Evolutionary conservation across 1,284 basidiomycete genomes (phyloP).

Genomic region (Ceratobasidium sp.): DNA sequence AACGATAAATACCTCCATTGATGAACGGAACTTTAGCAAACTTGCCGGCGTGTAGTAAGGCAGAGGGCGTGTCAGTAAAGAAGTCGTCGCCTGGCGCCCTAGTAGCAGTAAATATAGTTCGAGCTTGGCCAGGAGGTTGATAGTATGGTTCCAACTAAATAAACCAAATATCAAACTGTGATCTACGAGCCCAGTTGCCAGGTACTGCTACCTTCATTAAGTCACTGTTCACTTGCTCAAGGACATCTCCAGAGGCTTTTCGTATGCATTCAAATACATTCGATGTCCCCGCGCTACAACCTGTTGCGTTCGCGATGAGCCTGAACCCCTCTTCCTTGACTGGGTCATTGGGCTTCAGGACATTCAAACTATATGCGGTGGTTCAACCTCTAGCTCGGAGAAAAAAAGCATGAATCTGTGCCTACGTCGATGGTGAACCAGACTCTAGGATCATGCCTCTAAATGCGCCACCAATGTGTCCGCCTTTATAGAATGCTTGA

Average conservation of each 20-base stretch:
- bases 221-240: constrained; percentile 18
- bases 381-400: background rate
- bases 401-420: background rate
- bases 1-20: constrained; percentile 52
- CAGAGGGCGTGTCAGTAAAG: constrained; percentile 55
- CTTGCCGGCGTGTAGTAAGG: constrained; percentile 53
- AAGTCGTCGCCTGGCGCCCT: constrained; percentile 54
- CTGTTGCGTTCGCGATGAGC: constrained; percentile 25
- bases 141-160: constrained; percentile 15
- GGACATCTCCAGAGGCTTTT: constrained; percentile 14
- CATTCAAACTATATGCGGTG: constrained; percentile 18
- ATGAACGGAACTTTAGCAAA: constrained; percentile 58
- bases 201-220: constrained; percentile 4
- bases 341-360: constrained; percentile 10
- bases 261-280: constrained; percentile 37
- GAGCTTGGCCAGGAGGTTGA: background rate
- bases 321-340: constrained; percentile 27
- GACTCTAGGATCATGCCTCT: constrained; percentile 48
- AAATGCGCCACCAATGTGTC: constrained; percentile 44
- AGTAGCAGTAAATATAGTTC: constrained; percentile 26
- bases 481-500: constrained; percentile 50
- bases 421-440: constrained; percentile 46
- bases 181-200: background rate
- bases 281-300: constrained; percentile 19
- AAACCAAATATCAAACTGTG: background rate